phyloP scores from a whole-genome alignment of 306 rosid genomes.

The Phaseolus lunatus region DNA sequence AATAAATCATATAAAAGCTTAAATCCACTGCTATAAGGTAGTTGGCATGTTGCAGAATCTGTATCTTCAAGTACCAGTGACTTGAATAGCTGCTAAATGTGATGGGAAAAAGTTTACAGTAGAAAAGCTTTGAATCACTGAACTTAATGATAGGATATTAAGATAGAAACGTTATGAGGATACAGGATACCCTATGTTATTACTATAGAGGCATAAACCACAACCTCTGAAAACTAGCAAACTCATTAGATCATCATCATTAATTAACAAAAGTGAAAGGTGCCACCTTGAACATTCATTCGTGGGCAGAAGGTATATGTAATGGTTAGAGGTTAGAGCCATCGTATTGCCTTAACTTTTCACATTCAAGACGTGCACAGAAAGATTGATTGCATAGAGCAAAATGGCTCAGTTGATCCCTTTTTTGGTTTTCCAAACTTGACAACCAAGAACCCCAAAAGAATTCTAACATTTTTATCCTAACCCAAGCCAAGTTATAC shows the following conservation, averaged over 20 bases:
- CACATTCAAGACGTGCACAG: constrained; percentile 13
- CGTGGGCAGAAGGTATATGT: constrained; percentile 1
- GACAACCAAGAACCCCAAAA: constrained; percentile 22
- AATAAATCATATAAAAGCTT: constrained; percentile 27
- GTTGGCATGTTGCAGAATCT: background rate
- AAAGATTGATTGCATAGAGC: constrained; percentile 6
- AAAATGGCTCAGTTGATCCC: constrained; percentile 11
- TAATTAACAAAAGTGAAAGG: constrained; percentile 25
- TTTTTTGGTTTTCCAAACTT: constrained; percentile 37
- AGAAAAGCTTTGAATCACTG: background rate
- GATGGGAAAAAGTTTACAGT: background rate
- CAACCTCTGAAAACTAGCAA: constrained; percentile 33
- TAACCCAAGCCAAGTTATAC: constrained; percentile 1
- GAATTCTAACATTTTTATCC: background rate
- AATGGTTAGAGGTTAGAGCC: constrained; percentile 3
- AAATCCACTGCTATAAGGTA: background rate
- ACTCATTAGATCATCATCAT: background rate
- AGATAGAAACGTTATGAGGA: constrained; percentile 9
- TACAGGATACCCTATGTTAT: constrained; percentile 2
- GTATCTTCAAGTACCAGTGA: constrained; percentile 2
- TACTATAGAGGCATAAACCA: constrained; percentile 4
- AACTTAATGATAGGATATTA: background rate
- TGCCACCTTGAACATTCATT: constrained; percentile 31
- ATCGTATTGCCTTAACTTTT: background rate
- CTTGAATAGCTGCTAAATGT: background rate